Evolutionary conservation across 768 basidiomycete species (phyloP).

Genomic region (Leccinum imitatum): DNA sequence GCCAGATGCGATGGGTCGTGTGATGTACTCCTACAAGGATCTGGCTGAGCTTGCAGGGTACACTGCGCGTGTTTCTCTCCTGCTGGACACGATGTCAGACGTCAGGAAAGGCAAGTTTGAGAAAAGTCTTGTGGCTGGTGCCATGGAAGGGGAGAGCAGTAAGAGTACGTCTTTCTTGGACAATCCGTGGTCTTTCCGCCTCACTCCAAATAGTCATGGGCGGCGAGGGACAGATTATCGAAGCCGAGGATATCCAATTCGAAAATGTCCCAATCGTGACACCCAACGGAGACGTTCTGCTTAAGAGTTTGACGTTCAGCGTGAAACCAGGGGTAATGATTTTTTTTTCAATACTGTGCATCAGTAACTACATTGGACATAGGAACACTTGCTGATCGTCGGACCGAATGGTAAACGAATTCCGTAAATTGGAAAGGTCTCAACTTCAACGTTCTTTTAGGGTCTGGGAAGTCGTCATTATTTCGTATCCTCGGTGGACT

Average conservation of each 20-base stretch:
- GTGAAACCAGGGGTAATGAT: conserved; percentile 76
- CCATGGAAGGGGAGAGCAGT: conserved; percentile 69
- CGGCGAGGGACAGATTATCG: conserved; percentile 74
- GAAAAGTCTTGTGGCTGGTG: conserved; percentile 81
- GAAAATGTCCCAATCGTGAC: conserved; percentile 94
- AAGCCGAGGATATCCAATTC: conserved; percentile 88
- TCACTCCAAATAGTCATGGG: conserved; percentile 58
- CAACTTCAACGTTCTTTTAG: conserved; percentile 33
- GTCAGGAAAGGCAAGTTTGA: conserved; percentile 82
- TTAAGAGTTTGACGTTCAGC: conserved; percentile 82
- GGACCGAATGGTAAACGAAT: conserved; percentile 80
- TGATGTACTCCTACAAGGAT: conserved; percentile 98
- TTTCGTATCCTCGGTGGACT: conserved; percentile 96
- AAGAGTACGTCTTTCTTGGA: conserved; percentile 51
- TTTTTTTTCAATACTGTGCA: conserved; percentile 1
- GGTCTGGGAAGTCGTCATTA: conserved; percentile 86
- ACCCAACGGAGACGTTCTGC: conserved; percentile 91
- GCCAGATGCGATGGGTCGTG: conserved; percentile 87
- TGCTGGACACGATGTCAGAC: conserved; percentile 90
- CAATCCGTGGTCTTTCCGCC: not conserved
- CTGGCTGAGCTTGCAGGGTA: conserved; percentile 95
- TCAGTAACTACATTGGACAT: conserved; percentile 2
- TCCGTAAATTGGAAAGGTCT: not conserved
- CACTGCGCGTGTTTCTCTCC: conserved; percentile 83
- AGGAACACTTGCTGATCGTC: conserved; percentile 92